Conservation (phyloP, 495 filamentous ascomycete genomes). For the Penicillium maclennaniae region DNA sequence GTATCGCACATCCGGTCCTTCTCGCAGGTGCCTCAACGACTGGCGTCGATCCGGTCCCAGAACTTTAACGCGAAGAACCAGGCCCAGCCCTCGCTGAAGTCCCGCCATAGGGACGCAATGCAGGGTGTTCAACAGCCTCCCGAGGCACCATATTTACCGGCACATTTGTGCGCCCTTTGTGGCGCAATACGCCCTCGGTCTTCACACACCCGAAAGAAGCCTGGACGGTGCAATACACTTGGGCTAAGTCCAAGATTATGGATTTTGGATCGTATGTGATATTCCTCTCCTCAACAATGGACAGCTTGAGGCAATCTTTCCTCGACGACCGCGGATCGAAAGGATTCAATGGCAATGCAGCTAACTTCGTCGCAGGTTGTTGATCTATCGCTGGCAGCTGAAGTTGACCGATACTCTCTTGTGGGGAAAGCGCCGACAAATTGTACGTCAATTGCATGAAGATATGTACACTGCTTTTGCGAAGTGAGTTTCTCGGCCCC, state of each 20-base stretch:
- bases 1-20: slow-evolving; percentile 31
- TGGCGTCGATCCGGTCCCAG: slow-evolving; percentile 21
- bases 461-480: slow-evolving; percentile 73
- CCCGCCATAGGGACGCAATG: slow-evolving; percentile 24
- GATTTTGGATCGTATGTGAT: slow-evolving; percentile 41
- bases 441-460: slow-evolving; percentile 54
- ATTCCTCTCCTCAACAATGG: background rate
- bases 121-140: slow-evolving; percentile 30
- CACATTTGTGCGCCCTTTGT: slow-evolving; percentile 59
- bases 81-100: slow-evolving; percentile 41
- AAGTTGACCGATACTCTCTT: slow-evolving; percentile 30
- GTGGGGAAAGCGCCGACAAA: slow-evolving; percentile 26
- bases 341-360: background rate
- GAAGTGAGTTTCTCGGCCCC: slow-evolving; percentile 36
- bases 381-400: slow-evolving; percentile 37
- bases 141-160: slow-evolving; percentile 52
- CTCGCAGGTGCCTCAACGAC: slow-evolving; percentile 30
- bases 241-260: slow-evolving; percentile 37
- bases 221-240: slow-evolving; percentile 44
- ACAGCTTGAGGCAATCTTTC: background rate
- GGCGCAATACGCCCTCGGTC: slow-evolving; percentile 53
- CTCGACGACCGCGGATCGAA: background rate
- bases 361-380: slow-evolving; percentile 36
- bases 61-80: slow-evolving; percentile 22
- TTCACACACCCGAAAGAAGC: slow-evolving; percentile 44